Evolutionary conservation across 345 rosid species (phyloP), one percentile per base, ranked within the genome.

Genomic region (Alliaria petiolata): DNA sequence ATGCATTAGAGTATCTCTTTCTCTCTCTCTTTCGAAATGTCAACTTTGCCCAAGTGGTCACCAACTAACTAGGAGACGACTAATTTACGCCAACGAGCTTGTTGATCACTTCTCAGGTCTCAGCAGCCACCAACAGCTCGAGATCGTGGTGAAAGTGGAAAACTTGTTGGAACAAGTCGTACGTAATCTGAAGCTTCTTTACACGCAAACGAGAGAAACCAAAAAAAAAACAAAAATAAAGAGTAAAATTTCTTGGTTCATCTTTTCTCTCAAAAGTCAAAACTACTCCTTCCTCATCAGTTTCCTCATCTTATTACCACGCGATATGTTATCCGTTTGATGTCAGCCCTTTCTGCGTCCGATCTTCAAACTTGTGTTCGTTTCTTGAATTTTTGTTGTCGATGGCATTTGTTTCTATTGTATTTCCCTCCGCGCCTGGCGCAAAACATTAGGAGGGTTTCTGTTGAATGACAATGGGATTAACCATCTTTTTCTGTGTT

Each of bases 21-120:
- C 15, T 55, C 16, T 60, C 19, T n/a, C 22, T 61, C 19, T 14
- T 10, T 20, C 2, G 14, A 72, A 65, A 65, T 36, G 65, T 57
- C 66, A 73, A 73, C 71, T 8, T 40, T 62, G 36, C 3, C 60
- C 34, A 39, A 35, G 58, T 64, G 47, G 66, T 65, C 51, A 46
- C 59, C 78, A 58, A 66, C 68, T 46, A 63, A 47, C 56, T 40
- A 71, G 53, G 51, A 55, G 77, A 20, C 70, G 77, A 64, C 78
- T 57, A 6, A 38, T 22, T 39, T 31, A 30, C 30, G 53, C 72
- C 72, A 51, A 74, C 38, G 34, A 66, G 38, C 53, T 49, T 16
- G 51, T 74, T 57, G 55, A 67, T 75, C 63, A 36, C 55, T 75
- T 67, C 57, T 56, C 72, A 50, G 34, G 61, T 73, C 59, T 64